Evolutionary conservation across 352 stramenopile species (phyloP).

Genomic region (Peronosclerospora sorghi): DNA sequence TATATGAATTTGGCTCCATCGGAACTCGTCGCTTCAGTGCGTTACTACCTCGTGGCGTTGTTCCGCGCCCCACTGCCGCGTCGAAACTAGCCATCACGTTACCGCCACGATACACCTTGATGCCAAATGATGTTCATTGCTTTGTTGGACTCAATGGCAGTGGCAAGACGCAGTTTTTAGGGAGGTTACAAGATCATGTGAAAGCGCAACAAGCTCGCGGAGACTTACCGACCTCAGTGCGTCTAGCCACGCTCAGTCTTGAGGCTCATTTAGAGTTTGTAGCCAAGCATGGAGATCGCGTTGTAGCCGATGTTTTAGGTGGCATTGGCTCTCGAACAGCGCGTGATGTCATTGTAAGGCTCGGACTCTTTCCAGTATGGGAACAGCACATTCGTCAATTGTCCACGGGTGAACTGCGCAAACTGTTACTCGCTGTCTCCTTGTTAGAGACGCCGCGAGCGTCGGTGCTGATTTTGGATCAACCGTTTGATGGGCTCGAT

Average conservation of each 20-base stretch:
- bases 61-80: no score
- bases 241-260: conserved; percentile 54
- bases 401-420: conserved; percentile 89
- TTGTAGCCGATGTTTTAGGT: conserved; percentile 58
- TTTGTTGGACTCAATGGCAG: conserved; percentile 63
- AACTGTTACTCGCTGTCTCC: conserved; percentile 80
- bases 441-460: conserved; percentile 61
- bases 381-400: conserved; percentile 75
- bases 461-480: conserved; percentile 84
- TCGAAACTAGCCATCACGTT: no score
- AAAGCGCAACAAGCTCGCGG: conserved; percentile 12
- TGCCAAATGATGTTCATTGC: conserved; percentile 45
- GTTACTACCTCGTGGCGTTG: no score
- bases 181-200: conserved; percentile 27
- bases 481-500: conserved; percentile 91
- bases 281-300: conserved; percentile 31
- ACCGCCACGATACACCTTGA: no score
- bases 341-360: conserved; percentile 84
- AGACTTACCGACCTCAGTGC: conserved; percentile 17
- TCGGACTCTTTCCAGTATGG: conserved; percentile 87
- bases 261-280: conserved; percentile 83
- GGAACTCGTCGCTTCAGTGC: no score
- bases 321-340: conserved; percentile 55
- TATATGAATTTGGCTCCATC: no score
- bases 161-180: conserved; percentile 50